phyloP scores from a whole-genome alignment of 1,139 yeast genomes.

The Geotrichum histeridarum region DNA sequence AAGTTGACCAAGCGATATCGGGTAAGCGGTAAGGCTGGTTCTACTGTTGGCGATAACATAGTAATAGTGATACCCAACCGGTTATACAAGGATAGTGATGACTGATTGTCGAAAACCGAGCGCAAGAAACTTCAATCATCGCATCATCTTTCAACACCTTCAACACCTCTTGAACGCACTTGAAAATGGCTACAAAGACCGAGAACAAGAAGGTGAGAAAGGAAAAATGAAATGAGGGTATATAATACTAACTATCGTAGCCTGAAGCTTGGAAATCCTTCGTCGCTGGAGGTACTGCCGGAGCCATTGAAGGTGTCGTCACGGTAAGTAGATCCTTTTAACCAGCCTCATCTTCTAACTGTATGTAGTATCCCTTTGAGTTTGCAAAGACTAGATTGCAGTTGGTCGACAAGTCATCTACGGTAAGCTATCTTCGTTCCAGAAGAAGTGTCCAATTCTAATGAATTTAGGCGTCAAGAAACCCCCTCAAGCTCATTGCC shows the following conservation, averaged over 20 bases:
- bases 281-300: slow-evolving; percentile 91
- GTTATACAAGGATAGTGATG: background rate
- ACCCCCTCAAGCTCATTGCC: slow-evolving; percentile 75
- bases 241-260: slow-evolving; percentile 19
- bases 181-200: slow-evolving; percentile 16
- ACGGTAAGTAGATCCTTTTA: slow-evolving; percentile 40
- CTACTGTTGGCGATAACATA: background rate
- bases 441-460: background rate
- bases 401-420: slow-evolving; percentile 64
- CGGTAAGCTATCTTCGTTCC: slow-evolving; percentile 28
- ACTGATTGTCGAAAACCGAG: background rate
- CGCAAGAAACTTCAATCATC: background rate
- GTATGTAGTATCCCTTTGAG: slow-evolving; percentile 71
- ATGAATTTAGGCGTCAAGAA: slow-evolving; percentile 47
- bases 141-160: background rate
- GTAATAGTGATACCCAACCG: background rate
- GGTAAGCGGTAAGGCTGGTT: too few relatives aligned
- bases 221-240: slow-evolving; percentile 3
- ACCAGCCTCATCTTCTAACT: background rate
- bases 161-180: background rate
- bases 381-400: slow-evolving; percentile 93
- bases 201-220: slow-evolving; percentile 20
- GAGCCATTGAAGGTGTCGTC: slow-evolving; percentile 84
- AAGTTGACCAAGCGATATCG: too few relatives aligned
- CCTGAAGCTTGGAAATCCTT: slow-evolving; percentile 58